Percentiles rank a stretch among this genome's conserved stretches.
Evolutionary conservation across 2,329 filamentous ascomycete species (phyloP).

Genomic region (Boeremia lycopersici): DNA sequence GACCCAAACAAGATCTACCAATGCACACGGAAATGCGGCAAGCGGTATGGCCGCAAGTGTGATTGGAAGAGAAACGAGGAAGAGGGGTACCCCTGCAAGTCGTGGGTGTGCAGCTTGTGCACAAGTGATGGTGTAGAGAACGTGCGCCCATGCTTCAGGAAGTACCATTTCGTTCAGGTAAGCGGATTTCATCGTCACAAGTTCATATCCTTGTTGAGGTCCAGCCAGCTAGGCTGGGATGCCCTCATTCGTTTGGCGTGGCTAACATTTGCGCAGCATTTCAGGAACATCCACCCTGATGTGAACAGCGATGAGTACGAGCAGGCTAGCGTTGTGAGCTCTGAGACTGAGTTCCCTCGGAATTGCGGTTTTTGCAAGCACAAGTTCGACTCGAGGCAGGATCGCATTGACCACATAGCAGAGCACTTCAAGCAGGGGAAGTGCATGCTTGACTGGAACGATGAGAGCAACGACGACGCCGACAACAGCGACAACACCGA

Average conservation of each 20-base stretch:
- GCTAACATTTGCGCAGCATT: slow-evolving; percentile 31
- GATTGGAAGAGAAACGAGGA: slow-evolving; percentile 50
- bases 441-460: slow-evolving; percentile 47
- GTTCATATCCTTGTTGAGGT: not conserved
- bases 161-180: slow-evolving; percentile 45
- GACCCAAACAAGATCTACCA: slow-evolving; percentile 47
- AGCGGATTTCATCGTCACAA: not conserved
- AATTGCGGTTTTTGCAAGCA: slow-evolving; percentile 47
- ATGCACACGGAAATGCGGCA: slow-evolving; percentile 47
- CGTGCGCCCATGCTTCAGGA: slow-evolving; percentile 46
- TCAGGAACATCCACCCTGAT: slow-evolving; percentile 46
- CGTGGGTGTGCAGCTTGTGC: slow-evolving; percentile 44
- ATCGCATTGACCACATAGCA: slow-evolving; percentile 48
- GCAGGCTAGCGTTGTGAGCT: slow-evolving; percentile 38
- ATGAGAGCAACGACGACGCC: slow-evolving; percentile 34
- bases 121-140: slow-evolving; percentile 39
- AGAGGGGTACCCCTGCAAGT: slow-evolving; percentile 45
- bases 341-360: slow-evolving; percentile 43
- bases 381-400: slow-evolving; percentile 41
- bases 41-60: slow-evolving; percentile 46
- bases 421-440: slow-evolving; percentile 48
- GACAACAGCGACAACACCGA: slow-evolving; percentile 34
- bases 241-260: not conserved
- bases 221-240: no score
- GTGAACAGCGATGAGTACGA: slow-evolving; percentile 41